Evolutionary conservation across 495 filamentous ascomycete genomes (phyloP).

Genomic region (Penicillium crystallinum): DNA sequence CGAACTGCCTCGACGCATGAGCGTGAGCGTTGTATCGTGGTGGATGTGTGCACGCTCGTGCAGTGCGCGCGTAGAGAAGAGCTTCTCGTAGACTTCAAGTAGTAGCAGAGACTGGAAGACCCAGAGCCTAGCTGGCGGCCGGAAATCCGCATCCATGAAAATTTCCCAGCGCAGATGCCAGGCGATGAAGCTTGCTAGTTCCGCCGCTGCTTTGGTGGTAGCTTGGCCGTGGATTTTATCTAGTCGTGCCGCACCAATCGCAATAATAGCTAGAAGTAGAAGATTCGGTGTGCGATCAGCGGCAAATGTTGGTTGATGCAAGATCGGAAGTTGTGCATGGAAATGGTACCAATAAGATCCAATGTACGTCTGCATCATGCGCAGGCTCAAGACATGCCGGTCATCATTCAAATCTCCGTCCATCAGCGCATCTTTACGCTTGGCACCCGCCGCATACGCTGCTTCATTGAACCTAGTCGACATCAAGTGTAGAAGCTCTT

Average conservation of each 20-base stretch:
- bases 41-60: conserved; percentile 97
- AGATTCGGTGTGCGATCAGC: conserved; percentile 80
- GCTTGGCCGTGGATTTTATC: conserved; percentile 73
- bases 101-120: conserved; percentile 88
- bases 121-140: conserved; percentile 97
- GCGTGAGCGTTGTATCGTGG: conserved; percentile 88
- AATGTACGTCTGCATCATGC: conserved; percentile 95
- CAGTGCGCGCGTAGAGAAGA: conserved; percentile 83
- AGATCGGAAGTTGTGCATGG: conserved; percentile 87
- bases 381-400: conserved; percentile 74
- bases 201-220: conserved; percentile 65
- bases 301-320: conserved; percentile 90
- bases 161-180: conserved; percentile 91
- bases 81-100: conserved; percentile 93
- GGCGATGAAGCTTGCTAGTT: conserved; percentile 79
- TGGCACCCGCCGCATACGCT: conserved; percentile 65
- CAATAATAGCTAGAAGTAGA: conserved; percentile 87
- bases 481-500: conserved; percentile 82
- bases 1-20: conserved; percentile 91
- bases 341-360: conserved; percentile 93
- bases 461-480: conserved; percentile 75
- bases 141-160: conserved; percentile 84
- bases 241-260: conserved; percentile 84
- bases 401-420: conserved; percentile 71
- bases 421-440: conserved; percentile 71